Conservation (phyloP, 2,329 filamentous ascomycete genomes). For the Xylaria sp. region DNA sequence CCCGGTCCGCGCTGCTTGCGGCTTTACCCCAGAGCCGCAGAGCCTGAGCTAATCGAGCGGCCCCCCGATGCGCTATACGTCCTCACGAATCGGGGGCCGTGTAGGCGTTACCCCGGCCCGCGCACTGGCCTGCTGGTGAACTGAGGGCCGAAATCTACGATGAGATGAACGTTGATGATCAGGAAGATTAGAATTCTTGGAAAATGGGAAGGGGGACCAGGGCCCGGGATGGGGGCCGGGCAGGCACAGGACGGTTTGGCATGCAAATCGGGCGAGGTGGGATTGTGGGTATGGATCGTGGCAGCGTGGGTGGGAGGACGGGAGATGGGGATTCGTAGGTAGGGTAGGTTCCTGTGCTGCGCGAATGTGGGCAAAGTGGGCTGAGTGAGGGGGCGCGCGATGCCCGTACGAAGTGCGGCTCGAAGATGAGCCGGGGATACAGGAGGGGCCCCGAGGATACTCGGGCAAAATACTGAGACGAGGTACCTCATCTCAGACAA, state of each 20-base stretch:
- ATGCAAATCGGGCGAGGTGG: slow-evolving; percentile 18
- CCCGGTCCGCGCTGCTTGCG: slow-evolving; percentile 10
- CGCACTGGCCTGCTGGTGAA: slow-evolving; percentile 4
- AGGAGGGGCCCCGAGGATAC: not conserved
- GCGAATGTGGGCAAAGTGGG: slow-evolving; percentile 23
- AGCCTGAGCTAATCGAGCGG: slow-evolving; percentile 2
- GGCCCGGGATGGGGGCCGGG: not conserved
- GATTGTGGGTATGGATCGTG: slow-evolving; percentile 8
- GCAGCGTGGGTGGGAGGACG: slow-evolving; percentile 1
- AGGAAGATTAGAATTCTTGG: slow-evolving; percentile 3
- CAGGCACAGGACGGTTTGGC: slow-evolving; percentile 11
- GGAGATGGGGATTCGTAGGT: slow-evolving; percentile 3
- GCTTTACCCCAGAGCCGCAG: slow-evolving; percentile 5
- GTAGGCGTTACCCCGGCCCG: slow-evolving; percentile 12
- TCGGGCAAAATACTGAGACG: not conserved
- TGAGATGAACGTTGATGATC: not conserved
- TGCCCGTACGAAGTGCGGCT: slow-evolving; percentile 12
- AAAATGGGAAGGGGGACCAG: not conserved
- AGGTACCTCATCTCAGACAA: not conserved
- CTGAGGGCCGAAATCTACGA: slow-evolving; percentile 10
- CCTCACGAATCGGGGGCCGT: slow-evolving; percentile 3
- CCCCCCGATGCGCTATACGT: slow-evolving; percentile 10
- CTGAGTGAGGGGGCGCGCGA: slow-evolving; percentile 13
- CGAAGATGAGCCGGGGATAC: not conserved
- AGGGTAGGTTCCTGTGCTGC: not conserved